phyloP scores from a whole-genome alignment of 495 filamentous ascomycete genomes.

The Choiromyces venosus region DNA sequence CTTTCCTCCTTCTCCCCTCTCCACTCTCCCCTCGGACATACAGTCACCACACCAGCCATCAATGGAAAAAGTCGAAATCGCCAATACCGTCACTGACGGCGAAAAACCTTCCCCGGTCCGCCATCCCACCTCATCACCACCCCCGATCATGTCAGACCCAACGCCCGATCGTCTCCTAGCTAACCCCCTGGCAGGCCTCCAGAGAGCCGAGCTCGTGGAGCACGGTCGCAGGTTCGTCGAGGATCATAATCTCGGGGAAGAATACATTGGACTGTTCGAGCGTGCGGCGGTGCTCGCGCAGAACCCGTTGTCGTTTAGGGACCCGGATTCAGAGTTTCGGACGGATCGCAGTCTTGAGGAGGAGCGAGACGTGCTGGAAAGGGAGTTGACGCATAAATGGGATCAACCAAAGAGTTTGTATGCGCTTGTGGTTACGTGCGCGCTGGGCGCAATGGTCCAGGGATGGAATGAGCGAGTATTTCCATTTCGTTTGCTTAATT shows the following conservation, averaged over 20 bases:
- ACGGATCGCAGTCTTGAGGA: neutral
- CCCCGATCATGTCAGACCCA: neutral
- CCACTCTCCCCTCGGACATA: neutral
- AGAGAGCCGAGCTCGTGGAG: neutral
- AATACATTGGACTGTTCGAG: neutral
- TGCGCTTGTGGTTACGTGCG: conserved; percentile 57
- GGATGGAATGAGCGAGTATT: conserved; percentile 52
- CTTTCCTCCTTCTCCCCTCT: neutral
- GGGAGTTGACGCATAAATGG: conserved; percentile 64
- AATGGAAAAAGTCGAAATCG: neutral
- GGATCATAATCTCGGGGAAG: neutral
- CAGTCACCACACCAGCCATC: neutral
- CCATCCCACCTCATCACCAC: neutral
- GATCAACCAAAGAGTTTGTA: conserved; percentile 63
- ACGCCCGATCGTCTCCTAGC: neutral
- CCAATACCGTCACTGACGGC: neutral
- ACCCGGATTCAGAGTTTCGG: neutral
- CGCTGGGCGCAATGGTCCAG: conserved; percentile 58
- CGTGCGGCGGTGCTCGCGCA: neutral
- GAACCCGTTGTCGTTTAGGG: neutral
- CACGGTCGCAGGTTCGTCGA: neutral
- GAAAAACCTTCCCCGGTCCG: neutral
- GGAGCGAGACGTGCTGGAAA: conserved; percentile 49
- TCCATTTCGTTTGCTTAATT: neutral
- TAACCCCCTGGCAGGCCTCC: neutral